These are phyloP conservation scores for Bipolaris victoriae DNA, from an alignment of 2,329 filamentous ascomycete genomes.

Conservation along the genomic window DNA sequence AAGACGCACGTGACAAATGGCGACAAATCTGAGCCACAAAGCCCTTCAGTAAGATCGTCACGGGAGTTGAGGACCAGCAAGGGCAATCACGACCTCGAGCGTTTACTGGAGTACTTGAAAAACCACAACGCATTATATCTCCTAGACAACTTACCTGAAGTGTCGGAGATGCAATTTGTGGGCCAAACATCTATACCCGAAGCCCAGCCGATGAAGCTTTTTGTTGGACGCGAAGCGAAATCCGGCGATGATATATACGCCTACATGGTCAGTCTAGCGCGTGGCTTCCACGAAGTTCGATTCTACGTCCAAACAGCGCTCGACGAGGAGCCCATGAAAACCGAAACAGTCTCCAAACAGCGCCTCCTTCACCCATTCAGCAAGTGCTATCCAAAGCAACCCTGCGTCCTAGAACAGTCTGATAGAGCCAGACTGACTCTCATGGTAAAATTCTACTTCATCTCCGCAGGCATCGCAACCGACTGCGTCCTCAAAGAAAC, in stretches of 20 bases:
- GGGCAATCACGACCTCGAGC: constrained; percentile 5
- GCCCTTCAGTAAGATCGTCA: not conserved
- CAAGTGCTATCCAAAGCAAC: constrained; percentile 14
- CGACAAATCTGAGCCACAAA: not conserved
- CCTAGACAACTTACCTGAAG: constrained; percentile 16
- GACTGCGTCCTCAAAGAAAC: constrained; percentile 17
- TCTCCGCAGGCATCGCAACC: constrained; percentile 20
- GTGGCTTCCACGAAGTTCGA: constrained; percentile 11
- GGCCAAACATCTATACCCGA: constrained; percentile 11
- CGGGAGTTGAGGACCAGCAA: not conserved
- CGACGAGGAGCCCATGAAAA: not conserved
- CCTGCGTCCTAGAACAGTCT: not conserved
- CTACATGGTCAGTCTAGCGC: constrained; percentile 10
- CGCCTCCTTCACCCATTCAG: constrained; percentile 21
- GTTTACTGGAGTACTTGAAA: constrained; percentile 9
- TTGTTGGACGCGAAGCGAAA: constrained; percentile 12
- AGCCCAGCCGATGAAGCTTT: constrained; percentile 17
- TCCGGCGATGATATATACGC: constrained; percentile 16
- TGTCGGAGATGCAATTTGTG: constrained; percentile 13
- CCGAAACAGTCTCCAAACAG: constrained; percentile 9
- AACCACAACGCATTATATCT: constrained; percentile 11
- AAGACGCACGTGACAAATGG: not conserved
- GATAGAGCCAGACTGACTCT: constrained; percentile 11
- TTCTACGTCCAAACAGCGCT: constrained; percentile 8
- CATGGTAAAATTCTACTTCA: constrained; percentile 20